phyloP scores from a whole-genome alignment of 2,329 filamentous ascomycete species.

The Colletotrichum sp. region DNA sequence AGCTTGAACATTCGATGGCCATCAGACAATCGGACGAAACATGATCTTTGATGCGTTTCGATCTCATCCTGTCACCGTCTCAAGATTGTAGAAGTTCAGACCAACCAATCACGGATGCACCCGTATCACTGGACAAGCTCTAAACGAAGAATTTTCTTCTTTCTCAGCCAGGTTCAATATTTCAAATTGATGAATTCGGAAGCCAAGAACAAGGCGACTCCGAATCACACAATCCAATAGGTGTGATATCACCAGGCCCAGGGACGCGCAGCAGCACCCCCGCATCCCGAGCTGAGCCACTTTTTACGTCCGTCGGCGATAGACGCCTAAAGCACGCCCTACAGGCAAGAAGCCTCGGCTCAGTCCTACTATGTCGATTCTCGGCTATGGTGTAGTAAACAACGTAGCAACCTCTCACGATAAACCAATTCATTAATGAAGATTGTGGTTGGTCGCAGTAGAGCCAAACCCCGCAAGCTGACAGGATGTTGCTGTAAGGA shows the following conservation, averaged over 20 bases:
- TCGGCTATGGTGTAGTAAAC: neutral
- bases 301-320: neutral
- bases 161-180: neutral
- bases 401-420: neutral
- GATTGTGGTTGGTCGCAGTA: neutral
- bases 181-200: neutral
- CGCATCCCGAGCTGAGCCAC: neutral
- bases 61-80: neutral
- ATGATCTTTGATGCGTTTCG: neutral
- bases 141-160: neutral
- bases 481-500: neutral
- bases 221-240: neutral
- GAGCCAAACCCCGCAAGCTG: neutral
- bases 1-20: neutral
- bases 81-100: neutral
- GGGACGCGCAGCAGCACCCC: neutral
- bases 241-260: neutral
- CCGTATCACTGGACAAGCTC: neutral
- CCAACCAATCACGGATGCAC: neutral
- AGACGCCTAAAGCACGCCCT: neutral
- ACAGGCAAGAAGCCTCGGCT: neutral
- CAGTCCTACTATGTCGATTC: neutral
- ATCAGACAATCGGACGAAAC: neutral
- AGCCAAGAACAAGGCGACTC: neutral
- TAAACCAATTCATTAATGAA: neutral